Evolutionary conservation across 2,329 filamentous ascomycete genomes (phyloP), one percentile per base, ranked within the genome.

Genomic region (Elsinoe fawcettii): DNA sequence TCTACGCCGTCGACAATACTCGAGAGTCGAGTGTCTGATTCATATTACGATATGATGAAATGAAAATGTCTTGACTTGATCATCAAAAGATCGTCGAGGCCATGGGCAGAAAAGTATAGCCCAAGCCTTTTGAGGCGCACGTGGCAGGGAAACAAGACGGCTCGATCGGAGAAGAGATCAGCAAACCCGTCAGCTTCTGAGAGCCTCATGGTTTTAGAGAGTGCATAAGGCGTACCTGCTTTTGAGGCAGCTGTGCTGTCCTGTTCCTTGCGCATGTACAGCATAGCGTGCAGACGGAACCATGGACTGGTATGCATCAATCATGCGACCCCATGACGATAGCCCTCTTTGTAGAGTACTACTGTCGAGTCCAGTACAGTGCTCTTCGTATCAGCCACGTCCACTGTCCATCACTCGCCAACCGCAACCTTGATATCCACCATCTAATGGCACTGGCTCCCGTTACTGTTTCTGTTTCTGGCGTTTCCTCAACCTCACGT

Each of bases 391-490:
- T 53, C 49, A 53, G 49, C 49, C 49, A 53, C 49, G 49, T 14
- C 49, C 18, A 37, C n/a, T 53, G 30, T n/a, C 49, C 49, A 37
- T 53, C 49, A 37, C 49, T 53, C 49, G 34, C 49, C 49, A 36
- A 34, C 30, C 49, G 49, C 49, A 53, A 53, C 49, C 49, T 53
- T 53, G 49, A 53, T 53, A 39, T 39, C 49, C 34, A 53, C 49
- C 34, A 12, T n/a, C 14, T 12, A 12, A 14, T n/a, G 4, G 34
- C 12, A 39, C 32, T 14, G 20, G 27, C n/a, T 37, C 30, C 49
- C 49, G 49, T 53, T 25, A 39, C 49, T 53, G 30, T 53, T 25
- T 53, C 49, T 53, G 30, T 39, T 39, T 53, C 11, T 53, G 49
- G 49, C 30, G 49, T 53, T 39, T 53, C n/a, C 20, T 37, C 49